Conservation (phyloP, 257 asterid genomes). For the Buddleja alternifolia region DNA sequence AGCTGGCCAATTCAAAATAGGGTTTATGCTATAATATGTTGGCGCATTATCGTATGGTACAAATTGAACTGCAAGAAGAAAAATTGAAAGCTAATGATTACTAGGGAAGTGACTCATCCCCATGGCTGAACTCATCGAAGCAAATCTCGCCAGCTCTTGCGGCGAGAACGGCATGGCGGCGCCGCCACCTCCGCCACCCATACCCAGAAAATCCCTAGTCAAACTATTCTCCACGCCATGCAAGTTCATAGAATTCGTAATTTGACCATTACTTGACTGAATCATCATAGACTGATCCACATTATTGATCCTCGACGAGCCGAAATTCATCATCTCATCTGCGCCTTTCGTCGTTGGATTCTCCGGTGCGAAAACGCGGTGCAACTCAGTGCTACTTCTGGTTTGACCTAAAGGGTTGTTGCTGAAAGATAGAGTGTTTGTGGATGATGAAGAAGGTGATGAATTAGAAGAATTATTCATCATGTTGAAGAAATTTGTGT, state of each 20-base stretch:
- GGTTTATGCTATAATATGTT: too few relatives aligned
- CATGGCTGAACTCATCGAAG: conserved; percentile 54
- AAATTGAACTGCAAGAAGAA: neutral
- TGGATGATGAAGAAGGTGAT: conserved; percentile 19
- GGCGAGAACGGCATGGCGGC: conserved; percentile 47
- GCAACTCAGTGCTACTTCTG: conserved; percentile 32
- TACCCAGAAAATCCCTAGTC: conserved; percentile 71
- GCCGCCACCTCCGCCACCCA: conserved; percentile 50
- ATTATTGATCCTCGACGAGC: conserved; percentile 21
- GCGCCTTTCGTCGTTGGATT: conserved; percentile 4
- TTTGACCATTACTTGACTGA: conserved; percentile 13
- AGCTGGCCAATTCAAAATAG: too few relatives aligned
- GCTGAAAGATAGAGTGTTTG: conserved; percentile 23
- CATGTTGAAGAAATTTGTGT: conserved; percentile 38
- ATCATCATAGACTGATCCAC: conserved; percentile 19
- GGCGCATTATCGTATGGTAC: neutral
- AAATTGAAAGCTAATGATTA: conserved; percentile 30
- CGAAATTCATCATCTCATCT: neutral
- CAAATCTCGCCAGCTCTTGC: conserved; percentile 55
- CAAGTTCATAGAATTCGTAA: conserved; percentile 16
- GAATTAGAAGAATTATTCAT: conserved; percentile 37
- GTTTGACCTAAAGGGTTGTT: neutral
- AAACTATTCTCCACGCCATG: conserved; percentile 36
- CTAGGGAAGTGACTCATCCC: conserved; percentile 49
- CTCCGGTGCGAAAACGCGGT: conserved; percentile 33